Evolutionary conservation across 768 basidiomycete genomes (phyloP).

Genomic region (Pulveroboletus frians): DNA sequence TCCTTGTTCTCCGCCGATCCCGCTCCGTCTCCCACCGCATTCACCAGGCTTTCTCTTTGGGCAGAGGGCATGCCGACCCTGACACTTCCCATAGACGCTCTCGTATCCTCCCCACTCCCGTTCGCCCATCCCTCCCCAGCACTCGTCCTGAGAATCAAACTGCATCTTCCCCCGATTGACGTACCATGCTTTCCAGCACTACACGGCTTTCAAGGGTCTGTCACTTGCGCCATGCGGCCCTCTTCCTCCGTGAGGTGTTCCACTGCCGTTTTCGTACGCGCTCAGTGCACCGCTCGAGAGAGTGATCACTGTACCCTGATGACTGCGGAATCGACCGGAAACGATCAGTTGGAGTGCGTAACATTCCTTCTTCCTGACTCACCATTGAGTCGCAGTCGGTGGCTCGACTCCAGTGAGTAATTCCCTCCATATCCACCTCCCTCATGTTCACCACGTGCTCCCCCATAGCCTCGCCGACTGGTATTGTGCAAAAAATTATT

Average conservation of each 20-base stretch:
- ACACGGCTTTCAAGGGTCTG: slow-evolving; percentile 57
- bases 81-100: slow-evolving; percentile 52
- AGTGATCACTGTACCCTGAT: slow-evolving; percentile 34
- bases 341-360: slow-evolving; percentile 42
- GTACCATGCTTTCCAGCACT: slow-evolving; percentile 48
- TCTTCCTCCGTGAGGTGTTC: slow-evolving; percentile 52
- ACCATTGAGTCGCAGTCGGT: slow-evolving; percentile 57
- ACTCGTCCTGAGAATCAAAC: slow-evolving; percentile 50
- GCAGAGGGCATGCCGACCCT: slow-evolving; percentile 69
- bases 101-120: slow-evolving; percentile 38
- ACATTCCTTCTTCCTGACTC: slow-evolving; percentile 65
- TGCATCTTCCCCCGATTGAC: slow-evolving; percentile 54
- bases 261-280: slow-evolving; percentile 54
- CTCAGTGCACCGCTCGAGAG: slow-evolving; percentile 50
- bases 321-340: slow-evolving; percentile 43
- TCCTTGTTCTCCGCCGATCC: slow-evolving; percentile 26
- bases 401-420: slow-evolving; percentile 62
- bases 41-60: slow-evolving; percentile 44
- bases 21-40: slow-evolving; percentile 32
- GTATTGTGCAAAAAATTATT: slow-evolving; percentile 65
- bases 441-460: slow-evolving; percentile 31
- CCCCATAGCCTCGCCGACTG: slow-evolving; percentile 43
- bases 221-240: slow-evolving; percentile 54
- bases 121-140: slow-evolving; percentile 35
- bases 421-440: slow-evolving; percentile 8